Base-by-base conservation (phyloP, 2,329 filamentous ascomycete species). In the Coniochaeta sp. region DNA sequence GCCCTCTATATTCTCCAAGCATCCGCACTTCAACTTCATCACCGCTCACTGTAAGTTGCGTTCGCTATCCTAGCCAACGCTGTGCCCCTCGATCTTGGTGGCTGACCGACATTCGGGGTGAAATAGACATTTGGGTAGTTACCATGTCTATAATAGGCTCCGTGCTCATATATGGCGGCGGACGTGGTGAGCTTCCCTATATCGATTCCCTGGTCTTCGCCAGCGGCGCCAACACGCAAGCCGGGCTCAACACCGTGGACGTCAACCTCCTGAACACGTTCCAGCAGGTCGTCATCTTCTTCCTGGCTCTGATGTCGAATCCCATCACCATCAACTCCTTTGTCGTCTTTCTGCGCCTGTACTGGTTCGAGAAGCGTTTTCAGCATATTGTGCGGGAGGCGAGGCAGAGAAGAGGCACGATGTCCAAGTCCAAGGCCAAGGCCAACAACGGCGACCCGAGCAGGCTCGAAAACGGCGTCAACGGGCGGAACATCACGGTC, bases 351-450 rank as follows among this genome's bases (percentile, higher is more conserved):
- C 81, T 98, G 16, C 89, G 95, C 28, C 79, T 99, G 1, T 97
- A 96, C 75, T 99, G 93, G 93, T 99, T 99, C 71, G 93, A 99
- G 74, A 96, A 96, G 74, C 86, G 93, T 8, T 98, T 99, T 71
- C 89, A 96, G 70, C 82, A 90, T 67, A 84, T 96, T 64, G 92
- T 89, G 16, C 81, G 81, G 36, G 90, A 96, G 67, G 87, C 90
- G 1, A 84, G 86, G 59, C 79, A 77, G 50, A 78, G 87, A 58
- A 85, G 93, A 59, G 81, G 82, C 59, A 89, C 82, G 38, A 73
- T 88, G n/a, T 77, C 81, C 74, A 77, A 86, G 78, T 76, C 89
- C 69, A 74, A 85, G 75, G 75, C 88, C 70, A 75, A 79, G 61
- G 69, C 76, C 2, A 72, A 70, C 38, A 65, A 70, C 9, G 54